Percentiles rank a stretch among this genome's conserved stretches.
Conservation (phyloP, 805 yeast genomes). For the Sugiyamaella valdiviana region DNA sequence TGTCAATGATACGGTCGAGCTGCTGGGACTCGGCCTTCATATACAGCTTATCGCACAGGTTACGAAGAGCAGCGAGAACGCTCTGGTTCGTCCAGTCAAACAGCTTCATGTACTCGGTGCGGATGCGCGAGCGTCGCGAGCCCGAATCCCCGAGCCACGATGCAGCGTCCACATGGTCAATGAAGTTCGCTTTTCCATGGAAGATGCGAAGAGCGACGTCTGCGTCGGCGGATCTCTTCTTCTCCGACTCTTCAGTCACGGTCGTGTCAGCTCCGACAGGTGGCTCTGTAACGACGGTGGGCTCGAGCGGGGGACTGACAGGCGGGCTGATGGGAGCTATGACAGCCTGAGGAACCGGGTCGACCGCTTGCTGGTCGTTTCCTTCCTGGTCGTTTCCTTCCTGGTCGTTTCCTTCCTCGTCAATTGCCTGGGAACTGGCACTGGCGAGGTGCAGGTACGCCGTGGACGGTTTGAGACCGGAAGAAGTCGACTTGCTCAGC, state of each 20-base stretch:
- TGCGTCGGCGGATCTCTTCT: neutral
- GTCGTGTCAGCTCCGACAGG: too few species aligned
- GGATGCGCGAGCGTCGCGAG: constrained; percentile 15
- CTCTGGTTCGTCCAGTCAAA: constrained; percentile 43
- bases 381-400: neutral
- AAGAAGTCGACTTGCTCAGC: neutral
- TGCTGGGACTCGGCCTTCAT: constrained; percentile 79
- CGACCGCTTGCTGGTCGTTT: too few species aligned
- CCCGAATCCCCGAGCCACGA: constrained; percentile 23
- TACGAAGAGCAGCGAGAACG: constrained; percentile 50
- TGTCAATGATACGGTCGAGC: constrained; percentile 64
- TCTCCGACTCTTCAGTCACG: too few species aligned
- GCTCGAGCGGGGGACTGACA: too few species aligned
- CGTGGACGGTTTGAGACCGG: neutral
- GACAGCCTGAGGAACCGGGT: too few species aligned
- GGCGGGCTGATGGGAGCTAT: too few species aligned
- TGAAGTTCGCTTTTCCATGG: constrained; percentile 15
- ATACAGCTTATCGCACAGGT: constrained; percentile 56
- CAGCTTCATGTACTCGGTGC: constrained; percentile 27
- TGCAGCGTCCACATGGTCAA: constrained; percentile 15
- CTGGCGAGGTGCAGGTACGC: neutral
- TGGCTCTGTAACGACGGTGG: too few species aligned
- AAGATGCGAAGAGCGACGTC: constrained; percentile 14
- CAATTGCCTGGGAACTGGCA: neutral
- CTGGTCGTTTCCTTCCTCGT: neutral